Evolutionary conservation across 2,329 filamentous ascomycete species (phyloP), one percentile per base, ranked within the genome.

Genomic region (Paecilomyces dactylethromorphus): DNA sequence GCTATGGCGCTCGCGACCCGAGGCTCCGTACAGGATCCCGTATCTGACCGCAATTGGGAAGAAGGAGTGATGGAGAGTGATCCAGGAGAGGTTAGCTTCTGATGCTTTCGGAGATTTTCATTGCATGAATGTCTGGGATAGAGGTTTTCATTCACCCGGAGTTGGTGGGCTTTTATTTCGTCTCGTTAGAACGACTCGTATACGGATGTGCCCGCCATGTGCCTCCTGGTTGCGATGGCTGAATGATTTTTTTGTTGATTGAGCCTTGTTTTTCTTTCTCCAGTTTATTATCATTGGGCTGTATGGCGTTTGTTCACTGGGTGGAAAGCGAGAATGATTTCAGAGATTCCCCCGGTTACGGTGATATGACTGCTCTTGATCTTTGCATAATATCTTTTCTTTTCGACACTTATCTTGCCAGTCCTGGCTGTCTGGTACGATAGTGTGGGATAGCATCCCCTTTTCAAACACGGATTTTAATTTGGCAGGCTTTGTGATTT

Each of bases 1-100:
- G 74, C 70, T 7, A 71, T 76, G 62, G 70, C 71, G 1, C 65
- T 74, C 15, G 69, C 70, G 45, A 71, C 71, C 35, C 71, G 71
- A 53, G 64, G 67, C 45, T 64, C 71, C 2, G 70, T 68, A 22
- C 66, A 67, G 35, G 68, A 75, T 32, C 60, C 62, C 5, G 56
- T 65, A 3, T 68, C 68, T 4, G 69, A 73, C 58, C 69, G 70
- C 22, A 74, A 68, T 52, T 77, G 74, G 73, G 73, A 76, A 56
- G 75, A 78, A 33, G 70, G 60, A n/a, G 71, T 76, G 31, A 69
- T 77, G 60, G 76, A 79, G 53, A 73, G 69, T 59, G 76, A 79
- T 56, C 68, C 70, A 10, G 76, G 76, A 11, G 74, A 78, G 65
- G 75, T 78, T 60, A 79, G 76, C 65, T 71, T 75, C 63, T 77